Evolutionary conservation across 2,329 filamentous ascomycete genomes (phyloP).

Genomic region (Lecanicillium sp.): DNA sequence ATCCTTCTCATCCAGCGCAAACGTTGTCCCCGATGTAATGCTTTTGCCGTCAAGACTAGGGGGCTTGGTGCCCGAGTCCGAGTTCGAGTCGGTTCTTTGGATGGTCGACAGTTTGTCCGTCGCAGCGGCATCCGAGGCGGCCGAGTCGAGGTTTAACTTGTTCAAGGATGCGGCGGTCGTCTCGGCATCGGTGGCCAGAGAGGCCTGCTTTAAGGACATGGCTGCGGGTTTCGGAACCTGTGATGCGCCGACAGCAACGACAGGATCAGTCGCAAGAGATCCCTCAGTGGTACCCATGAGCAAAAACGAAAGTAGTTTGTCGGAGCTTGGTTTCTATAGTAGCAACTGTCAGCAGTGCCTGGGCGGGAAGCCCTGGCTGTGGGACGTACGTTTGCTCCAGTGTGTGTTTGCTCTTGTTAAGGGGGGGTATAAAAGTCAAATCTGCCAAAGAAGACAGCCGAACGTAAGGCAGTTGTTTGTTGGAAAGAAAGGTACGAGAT

Average conservation of each 20-base stretch:
- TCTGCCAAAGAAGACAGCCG: background rate
- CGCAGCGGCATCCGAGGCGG: constrained; percentile 1
- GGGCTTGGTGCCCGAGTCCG: constrained; percentile 68
- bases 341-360: background rate
- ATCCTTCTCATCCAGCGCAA: constrained; percentile 95
- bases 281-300: constrained; percentile 14
- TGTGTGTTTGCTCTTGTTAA: constrained; percentile 6
- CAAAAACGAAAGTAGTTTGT: constrained; percentile 15
- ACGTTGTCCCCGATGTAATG: constrained; percentile 87
- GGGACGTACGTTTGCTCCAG: constrained; percentile 3
- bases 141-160: constrained; percentile 5
- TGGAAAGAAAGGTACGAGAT: constrained; percentile 5
- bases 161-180: constrained; percentile 3
- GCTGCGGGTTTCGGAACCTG: background rate
- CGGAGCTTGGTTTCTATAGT: background rate
- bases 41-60: constrained; percentile 91
- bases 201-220: constrained; percentile 4
- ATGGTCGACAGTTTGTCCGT: constrained; percentile 2
- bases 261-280: constrained; percentile 14
- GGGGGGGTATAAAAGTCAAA: constrained; percentile 3
- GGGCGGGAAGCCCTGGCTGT: background rate
- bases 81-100: constrained; percentile 55
- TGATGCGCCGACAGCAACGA: constrained; percentile 10
- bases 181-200: background rate
- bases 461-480: background rate